These are phyloP conservation scores for Kodamaea arcana DNA, from an alignment of 1,139 yeast species.

Conservation along the genomic window DNA sequence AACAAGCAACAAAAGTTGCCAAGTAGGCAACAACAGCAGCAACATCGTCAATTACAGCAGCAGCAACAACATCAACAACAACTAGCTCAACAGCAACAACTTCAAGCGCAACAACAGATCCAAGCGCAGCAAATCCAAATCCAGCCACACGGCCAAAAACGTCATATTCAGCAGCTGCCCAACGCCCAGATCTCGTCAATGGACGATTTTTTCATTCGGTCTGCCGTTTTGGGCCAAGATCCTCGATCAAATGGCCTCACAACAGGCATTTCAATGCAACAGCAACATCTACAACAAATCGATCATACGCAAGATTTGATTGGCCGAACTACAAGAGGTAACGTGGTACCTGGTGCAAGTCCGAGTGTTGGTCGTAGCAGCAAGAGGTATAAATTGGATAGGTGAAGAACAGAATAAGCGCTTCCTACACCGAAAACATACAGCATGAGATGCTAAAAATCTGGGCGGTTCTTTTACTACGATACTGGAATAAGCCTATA, in stretches of 20 bases:
- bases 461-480: too few species aligned
- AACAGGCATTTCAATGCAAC: conserved; percentile 2
- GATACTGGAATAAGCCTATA: too few species aligned
- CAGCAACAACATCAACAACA: conserved; percentile 10
- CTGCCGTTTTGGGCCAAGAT: conserved; percentile 9
- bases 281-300: conserved; percentile 1
- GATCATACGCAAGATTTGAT: conserved; percentile 2
- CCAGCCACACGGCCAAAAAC: conserved; percentile 4
- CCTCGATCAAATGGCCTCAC: conserved; percentile 2
- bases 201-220: conserved; percentile 33
- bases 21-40: conserved; percentile 7
- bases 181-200: conserved; percentile 21
- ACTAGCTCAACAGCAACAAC: conserved; percentile 5
- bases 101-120: conserved; percentile 3
- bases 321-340: conserved; percentile 4
- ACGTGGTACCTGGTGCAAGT: neutral
- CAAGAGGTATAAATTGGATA: conserved; percentile 13
- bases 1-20: neutral
- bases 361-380: conserved; percentile 1
- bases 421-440: neutral
- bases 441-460: too few species aligned
- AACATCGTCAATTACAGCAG: conserved; percentile 12
- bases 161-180: conserved; percentile 7
- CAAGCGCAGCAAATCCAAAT: conserved; percentile 3
- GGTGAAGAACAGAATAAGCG: neutral